A percentile compares a stretch with the other conserved stretches of the same genome.
phyloP scores from a whole-genome alignment of 257 asterid genomes.

The Penstemon eatonii region DNA sequence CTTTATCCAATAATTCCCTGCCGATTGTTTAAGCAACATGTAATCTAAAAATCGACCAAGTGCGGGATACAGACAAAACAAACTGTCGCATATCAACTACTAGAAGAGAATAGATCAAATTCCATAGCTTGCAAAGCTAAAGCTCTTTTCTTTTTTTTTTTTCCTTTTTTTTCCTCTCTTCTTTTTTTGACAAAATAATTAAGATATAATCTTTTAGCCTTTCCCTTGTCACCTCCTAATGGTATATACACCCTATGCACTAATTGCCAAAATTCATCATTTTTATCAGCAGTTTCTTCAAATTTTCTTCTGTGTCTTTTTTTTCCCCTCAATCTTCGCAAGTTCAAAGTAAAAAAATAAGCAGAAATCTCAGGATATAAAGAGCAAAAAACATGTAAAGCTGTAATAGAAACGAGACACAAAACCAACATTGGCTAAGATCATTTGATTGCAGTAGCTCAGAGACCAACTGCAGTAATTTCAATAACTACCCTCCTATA shows the following conservation, averaged over 20 bases:
- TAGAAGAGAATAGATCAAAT: background rate
- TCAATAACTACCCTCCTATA: slow-evolving; percentile 38
- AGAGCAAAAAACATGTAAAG: slow-evolving; percentile 29
- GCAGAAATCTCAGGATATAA: slow-evolving; percentile 29
- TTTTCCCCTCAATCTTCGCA: slow-evolving; percentile 11
- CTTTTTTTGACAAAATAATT: background rate
- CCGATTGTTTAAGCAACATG: slow-evolving; percentile 9
- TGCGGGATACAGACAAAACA: background rate
- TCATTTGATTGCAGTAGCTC: slow-evolving; percentile 21
- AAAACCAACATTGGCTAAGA: slow-evolving; percentile 10
- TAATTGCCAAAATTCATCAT: slow-evolving; percentile 13
- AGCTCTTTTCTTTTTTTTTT: slow-evolving; percentile 6
- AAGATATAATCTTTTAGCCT: slow-evolving; percentile 1
- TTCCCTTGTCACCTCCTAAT: slow-evolving; percentile 12
- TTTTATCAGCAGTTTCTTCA: slow-evolving; percentile 23
- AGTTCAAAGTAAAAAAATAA: slow-evolving; percentile 29
- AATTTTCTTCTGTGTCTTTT: background rate
- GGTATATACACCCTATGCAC: slow-evolving; percentile 26
- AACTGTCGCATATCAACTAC: slow-evolving; percentile 1
- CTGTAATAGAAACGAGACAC: slow-evolving; percentile 26
- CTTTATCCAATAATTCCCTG: slow-evolving; percentile 17
- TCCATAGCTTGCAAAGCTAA: slow-evolving; percentile 8
- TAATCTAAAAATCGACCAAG: slow-evolving; percentile 23
- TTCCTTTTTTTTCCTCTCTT: background rate
- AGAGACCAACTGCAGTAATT: slow-evolving; percentile 22